phyloP scores from a whole-genome alignment of 345 rosid genomes.

The Microcos paniculata region DNA sequence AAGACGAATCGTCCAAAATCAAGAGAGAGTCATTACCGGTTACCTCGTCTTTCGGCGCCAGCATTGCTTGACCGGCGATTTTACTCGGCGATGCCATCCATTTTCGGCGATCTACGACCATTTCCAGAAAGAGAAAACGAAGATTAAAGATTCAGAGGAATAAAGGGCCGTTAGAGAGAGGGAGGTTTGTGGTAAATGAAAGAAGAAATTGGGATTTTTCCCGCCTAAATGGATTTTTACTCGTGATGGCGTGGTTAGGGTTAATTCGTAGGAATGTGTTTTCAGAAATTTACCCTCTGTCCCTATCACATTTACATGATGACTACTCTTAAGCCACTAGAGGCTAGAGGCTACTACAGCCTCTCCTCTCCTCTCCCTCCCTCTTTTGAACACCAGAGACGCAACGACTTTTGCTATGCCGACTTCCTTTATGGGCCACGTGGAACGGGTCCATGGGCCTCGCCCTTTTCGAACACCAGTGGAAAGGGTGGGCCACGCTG shows the following conservation, averaged over 20 bases:
- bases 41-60: slow-evolving; percentile 1
- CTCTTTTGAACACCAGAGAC: too few species aligned
- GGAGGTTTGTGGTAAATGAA: neutral
- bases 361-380: too few species aligned
- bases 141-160: neutral
- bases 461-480: too few species aligned
- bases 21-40: slow-evolving; percentile 20
- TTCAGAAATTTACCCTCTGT: neutral
- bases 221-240: slow-evolving; percentile 29
- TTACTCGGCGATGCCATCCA: slow-evolving; percentile 13
- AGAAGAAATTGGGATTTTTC: slow-evolving; percentile 18
- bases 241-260: slow-evolving; percentile 6
- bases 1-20: slow-evolving; percentile 26
- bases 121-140: slow-evolving; percentile 14
- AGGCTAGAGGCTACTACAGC: too few species aligned
- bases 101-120: slow-evolving; percentile 40
- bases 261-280: neutral
- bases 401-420: too few species aligned
- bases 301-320: too few species aligned
- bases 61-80: slow-evolving; percentile 2
- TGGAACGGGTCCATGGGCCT: too few species aligned
- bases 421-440: too few species aligned
- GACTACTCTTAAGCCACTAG: too few species aligned
- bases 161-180: neutral
- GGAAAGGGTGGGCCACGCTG: too few species aligned